Percentiles rank a stretch among this genome's conserved stretches.
Evolutionary conservation across 2,329 filamentous ascomycete genomes (phyloP).

Genomic region (Apiospora arundinis): DNA sequence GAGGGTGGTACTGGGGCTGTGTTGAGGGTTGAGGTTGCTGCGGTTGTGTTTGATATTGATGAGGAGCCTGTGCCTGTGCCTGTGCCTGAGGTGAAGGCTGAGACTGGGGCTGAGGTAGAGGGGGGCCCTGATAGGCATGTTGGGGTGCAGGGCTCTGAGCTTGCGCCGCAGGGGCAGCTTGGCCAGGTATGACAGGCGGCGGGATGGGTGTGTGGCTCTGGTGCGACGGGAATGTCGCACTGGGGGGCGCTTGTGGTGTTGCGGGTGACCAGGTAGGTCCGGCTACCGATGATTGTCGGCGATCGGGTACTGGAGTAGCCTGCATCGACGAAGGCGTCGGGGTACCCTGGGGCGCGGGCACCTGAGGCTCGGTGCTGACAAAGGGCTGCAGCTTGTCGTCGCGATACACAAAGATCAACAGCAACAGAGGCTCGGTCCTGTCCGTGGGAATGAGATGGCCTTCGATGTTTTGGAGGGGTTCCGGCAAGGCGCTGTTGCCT

Average conservation of each 20-base stretch:
- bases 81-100: conserved; percentile 25
- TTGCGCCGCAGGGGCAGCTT: conserved; percentile 31
- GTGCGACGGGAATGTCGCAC: conserved; percentile 30
- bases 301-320: conserved; percentile 33
- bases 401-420: conserved; percentile 85
- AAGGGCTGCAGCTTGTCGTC: conserved; percentile 55
- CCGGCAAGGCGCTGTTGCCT: conserved; percentile 74
- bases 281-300: conserved; percentile 53
- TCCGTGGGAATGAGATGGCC: conserved; percentile 79
- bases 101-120: conserved; percentile 24
- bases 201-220: conserved; percentile 43
- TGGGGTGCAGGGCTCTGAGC: conserved; percentile 1
- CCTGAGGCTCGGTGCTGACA: conserved; percentile 32
- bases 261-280: conserved; percentile 63
- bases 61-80: conserved; percentile 24
- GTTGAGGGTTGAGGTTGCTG: neutral
- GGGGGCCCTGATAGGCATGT: neutral
- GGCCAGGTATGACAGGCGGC: conserved; percentile 40
- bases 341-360: conserved; percentile 31
- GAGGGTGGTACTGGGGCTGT: neutral
- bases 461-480: conserved; percentile 88
- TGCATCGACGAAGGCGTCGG: conserved; percentile 34
- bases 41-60: conserved; percentile 20
- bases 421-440: conserved; percentile 75
- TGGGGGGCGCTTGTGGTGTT: conserved; percentile 46